Percentiles rank a stretch among this genome's conserved stretches.
Conservation (phyloP, 2,329 filamentous ascomycete genomes). For the Thielaviopsis musarum region DNA sequence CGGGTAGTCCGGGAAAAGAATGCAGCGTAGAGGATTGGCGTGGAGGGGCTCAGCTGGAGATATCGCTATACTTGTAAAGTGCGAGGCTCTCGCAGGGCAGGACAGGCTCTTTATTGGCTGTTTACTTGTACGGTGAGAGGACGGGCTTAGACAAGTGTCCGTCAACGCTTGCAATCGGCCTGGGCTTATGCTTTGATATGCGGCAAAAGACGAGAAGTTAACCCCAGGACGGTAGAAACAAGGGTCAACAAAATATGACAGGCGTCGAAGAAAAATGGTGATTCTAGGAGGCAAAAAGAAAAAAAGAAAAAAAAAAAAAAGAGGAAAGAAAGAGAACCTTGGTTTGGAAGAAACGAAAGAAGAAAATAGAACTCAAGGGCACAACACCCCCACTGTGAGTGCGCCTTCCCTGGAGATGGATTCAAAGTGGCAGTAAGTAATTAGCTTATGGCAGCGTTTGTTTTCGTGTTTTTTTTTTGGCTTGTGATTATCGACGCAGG, state of each 20-base stretch:
- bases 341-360: background rate
- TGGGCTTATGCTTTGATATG: background rate
- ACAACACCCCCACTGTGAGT: background rate
- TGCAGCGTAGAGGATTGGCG: background rate
- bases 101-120: background rate
- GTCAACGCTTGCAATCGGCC: background rate
- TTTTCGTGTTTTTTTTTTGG: background rate
- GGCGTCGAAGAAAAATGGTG: background rate
- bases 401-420: background rate
- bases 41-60: background rate
- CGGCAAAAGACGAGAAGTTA: background rate
- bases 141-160: background rate
- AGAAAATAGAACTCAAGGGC: background rate
- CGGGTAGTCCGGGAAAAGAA: background rate
- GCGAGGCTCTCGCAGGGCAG: background rate
- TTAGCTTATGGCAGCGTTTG: background rate
- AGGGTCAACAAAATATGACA: background rate
- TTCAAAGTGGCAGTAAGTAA: no score
- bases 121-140: no score
- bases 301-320: background rate
- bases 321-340: background rate
- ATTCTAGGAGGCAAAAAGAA: background rate
- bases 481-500: background rate
- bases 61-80: background rate
- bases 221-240: background rate